Percentiles rank a stretch among this genome's conserved stretches.
These are phyloP conservation scores for Lentinus tigrinus DNA, from an alignment of 768 basidiomycete genomes.

Conservation along the genomic window DNA sequence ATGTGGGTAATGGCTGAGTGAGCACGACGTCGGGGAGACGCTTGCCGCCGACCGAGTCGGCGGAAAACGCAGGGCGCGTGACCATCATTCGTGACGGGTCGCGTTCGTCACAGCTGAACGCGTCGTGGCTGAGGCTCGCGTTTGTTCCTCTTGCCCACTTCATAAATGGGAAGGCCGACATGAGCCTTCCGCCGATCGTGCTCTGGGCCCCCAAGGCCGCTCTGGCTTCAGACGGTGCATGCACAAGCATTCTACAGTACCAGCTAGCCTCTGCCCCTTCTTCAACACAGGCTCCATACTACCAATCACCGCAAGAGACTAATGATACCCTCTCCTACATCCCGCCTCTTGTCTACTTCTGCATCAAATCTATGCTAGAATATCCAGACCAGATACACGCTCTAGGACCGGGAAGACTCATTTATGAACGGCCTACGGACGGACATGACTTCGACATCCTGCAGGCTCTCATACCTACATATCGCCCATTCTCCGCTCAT, in stretches of 20 bases:
- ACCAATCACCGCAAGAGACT: neutral
- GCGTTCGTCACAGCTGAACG: neutral
- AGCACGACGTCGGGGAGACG: too few species aligned
- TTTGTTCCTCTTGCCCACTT: too few species aligned
- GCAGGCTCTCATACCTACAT: slow-evolving; percentile 40
- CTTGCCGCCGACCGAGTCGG: too few species aligned
- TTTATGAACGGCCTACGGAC: slow-evolving; percentile 31
- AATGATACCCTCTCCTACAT: slow-evolving; percentile 15
- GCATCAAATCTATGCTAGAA: slow-evolving; percentile 42
- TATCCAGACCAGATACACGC: slow-evolving; percentile 46
- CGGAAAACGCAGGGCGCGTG: too few species aligned
- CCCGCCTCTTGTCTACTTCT: slow-evolving; percentile 56
- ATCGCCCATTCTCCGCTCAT: slow-evolving; percentile 1
- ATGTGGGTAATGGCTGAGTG: too few species aligned
- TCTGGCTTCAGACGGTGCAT: slow-evolving; percentile 25
- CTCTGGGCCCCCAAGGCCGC: slow-evolving; percentile 19
- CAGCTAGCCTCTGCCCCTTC: slow-evolving; percentile 16
- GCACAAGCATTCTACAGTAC: slow-evolving; percentile 26
- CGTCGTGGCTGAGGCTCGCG: too few species aligned
- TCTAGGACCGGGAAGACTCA: slow-evolving; percentile 34
- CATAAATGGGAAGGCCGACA: neutral
- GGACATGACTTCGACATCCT: slow-evolving; percentile 33
- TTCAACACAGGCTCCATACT: slow-evolving; percentile 16
- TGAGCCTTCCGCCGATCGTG: slow-evolving; percentile 19
- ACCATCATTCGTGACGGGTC: neutral